Base-by-base conservation (phyloP, 352 stramenopile species). In the Elongisporangium prolatum region DNA sequence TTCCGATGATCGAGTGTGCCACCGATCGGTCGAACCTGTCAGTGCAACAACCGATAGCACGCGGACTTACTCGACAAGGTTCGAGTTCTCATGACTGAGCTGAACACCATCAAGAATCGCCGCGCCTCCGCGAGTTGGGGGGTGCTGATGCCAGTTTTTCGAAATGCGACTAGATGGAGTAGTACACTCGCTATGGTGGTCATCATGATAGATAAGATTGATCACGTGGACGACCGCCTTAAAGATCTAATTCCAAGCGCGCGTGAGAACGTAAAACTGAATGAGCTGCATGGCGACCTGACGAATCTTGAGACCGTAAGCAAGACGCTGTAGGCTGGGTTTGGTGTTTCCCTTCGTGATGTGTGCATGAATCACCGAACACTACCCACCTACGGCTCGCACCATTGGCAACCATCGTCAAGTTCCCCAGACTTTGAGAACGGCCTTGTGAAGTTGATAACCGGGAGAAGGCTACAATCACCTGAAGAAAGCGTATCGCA, bases 1-100 rank as follows among this genome's bases (percentile, higher is more conserved):
- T 68, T 4, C 65, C 60, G 0, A 71, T 65, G 60, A 65, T 71
- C 5, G 60, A 57, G 2, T 68, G 65, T 21, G 60, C 60, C 14
- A 66, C 54, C 24, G 56, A 64, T 52, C 57, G 55, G 3, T 20
- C 64, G 8, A 55, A 72, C 18, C 18, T 65, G 14, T 60, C 65
- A 9, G 21, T 72, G 3, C 34, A 56, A 40, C 20, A 47, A 18
- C 48, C 25, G 21, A 24, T 47, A n/a, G 38, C 22, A 34, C 5
- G 56, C 18, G 18, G 52, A 50, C 9, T 44, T 63, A 2, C 50
- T 67, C 0, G 44, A 56, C 37, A 63, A 56, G 50, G 34, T 63
- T 5, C 49, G 63, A 11, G 14, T 34, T 6, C 18, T 67, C 2
- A 67, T 63, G 61, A 20, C 18, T 2, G 14, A 48, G 24, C 56